These are phyloP conservation scores for Phytophthora capsici DNA, from an alignment of 352 stramenopile species.

Conservation along the genomic window DNA sequence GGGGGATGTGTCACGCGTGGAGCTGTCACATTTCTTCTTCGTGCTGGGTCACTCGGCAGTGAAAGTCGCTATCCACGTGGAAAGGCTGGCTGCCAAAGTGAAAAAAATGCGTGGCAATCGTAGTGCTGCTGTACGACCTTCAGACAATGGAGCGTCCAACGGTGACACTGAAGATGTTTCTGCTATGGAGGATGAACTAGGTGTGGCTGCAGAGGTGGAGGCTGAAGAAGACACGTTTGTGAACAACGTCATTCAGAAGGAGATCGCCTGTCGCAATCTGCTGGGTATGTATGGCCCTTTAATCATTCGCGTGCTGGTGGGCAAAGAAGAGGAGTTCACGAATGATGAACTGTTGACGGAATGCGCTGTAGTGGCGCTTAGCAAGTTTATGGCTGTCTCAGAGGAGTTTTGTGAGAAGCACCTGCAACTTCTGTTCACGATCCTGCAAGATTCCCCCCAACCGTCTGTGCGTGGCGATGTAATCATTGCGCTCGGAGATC, in stretches of 20 bases:
- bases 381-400: conserved; percentile 98
- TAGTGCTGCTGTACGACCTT: conserved; percentile 39
- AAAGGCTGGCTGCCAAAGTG: conserved; percentile 86
- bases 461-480: conserved; percentile 94
- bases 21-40: conserved; percentile 95
- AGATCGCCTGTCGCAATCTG: conserved; percentile 93
- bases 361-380: conserved; percentile 94
- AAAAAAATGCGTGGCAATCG: conserved; percentile 86
- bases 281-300: conserved; percentile 93
- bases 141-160: conserved; percentile 28
- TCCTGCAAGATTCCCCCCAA: conserved; percentile 78
- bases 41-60: conserved; percentile 95
- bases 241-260: conserved; percentile 91
- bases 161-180: conserved; percentile 72
- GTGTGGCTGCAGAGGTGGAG: conserved; percentile 90
- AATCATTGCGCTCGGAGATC: conserved; percentile 96
- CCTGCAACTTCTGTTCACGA: conserved; percentile 95
- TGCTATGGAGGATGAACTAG: conserved; percentile 94
- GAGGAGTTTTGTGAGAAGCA: conserved; percentile 96
- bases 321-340: conserved; percentile 62
- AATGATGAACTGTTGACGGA: conserved; percentile 88
- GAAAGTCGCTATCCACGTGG: conserved; percentile 94
- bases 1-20: conserved; percentile 68
- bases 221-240: conserved; percentile 92
- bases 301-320: conserved; percentile 87